Evolutionary conservation across 2,329 filamentous ascomycete species (phyloP).

Genomic region (Ustulina deusta): DNA sequence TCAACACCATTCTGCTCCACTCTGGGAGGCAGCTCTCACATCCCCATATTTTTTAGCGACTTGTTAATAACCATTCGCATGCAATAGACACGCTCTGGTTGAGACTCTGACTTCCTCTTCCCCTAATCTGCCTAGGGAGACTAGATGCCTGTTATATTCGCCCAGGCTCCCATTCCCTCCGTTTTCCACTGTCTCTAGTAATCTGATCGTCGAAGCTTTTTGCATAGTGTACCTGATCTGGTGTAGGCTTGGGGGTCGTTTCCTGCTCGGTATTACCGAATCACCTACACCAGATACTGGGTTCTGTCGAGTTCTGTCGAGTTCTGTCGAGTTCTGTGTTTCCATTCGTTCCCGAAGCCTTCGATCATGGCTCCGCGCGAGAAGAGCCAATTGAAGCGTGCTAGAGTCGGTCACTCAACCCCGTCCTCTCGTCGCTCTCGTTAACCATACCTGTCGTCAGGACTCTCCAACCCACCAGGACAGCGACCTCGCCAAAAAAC

Average conservation of each 20-base stretch:
- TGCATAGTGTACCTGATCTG: constrained; percentile 7
- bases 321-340: neutral
- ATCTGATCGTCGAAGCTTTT: neutral
- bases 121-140: neutral
- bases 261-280: constrained; percentile 8
- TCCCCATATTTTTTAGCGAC: constrained; percentile 26
- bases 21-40: constrained; percentile 28
- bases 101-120: neutral
- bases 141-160: constrained; percentile 1
- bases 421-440: constrained; percentile 33
- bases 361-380: constrained; percentile 71
- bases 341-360: constrained; percentile 13
- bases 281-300: neutral
- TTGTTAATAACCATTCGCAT: constrained; percentile 9
- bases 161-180: neutral
- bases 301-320: constrained; percentile 11
- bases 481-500: constrained; percentile 79
- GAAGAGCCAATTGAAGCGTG: constrained; percentile 88
- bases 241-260: constrained; percentile 1
- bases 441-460: constrained; percentile 40
- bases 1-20: constrained; percentile 23
- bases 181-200: neutral
- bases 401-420: constrained; percentile 68
- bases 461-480: constrained; percentile 67
- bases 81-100: constrained; percentile 12